These are phyloP conservation scores for Alternaria longipes DNA, from an alignment of 2,329 filamentous ascomycete species.

Conservation along the genomic window DNA sequence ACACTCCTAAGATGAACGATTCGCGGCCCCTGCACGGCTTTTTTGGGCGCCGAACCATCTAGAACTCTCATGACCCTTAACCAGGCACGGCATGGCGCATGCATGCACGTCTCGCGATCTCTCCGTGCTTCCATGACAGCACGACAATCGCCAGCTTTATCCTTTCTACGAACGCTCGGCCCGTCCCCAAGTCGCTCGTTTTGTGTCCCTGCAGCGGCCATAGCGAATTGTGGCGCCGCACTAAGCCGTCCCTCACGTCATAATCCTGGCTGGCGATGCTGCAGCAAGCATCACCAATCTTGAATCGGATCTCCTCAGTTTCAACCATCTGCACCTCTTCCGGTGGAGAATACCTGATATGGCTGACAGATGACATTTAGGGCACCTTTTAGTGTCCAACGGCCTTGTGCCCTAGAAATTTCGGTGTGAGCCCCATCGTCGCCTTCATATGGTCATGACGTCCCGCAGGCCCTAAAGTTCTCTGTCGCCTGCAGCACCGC, in stretches of 20 bases:
- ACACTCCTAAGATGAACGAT: conserved; percentile 17
- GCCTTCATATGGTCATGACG: conserved; percentile 34
- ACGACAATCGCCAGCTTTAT: conserved; percentile 35
- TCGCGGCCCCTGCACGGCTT: conserved; percentile 18
- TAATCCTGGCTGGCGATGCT: conserved; percentile 28
- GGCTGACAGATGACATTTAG: conserved; percentile 40
- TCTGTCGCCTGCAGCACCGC: conserved; percentile 27
- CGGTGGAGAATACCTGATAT: conserved; percentile 30
- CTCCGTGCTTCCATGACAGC: conserved; percentile 35
- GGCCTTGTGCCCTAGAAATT: conserved; percentile 33
- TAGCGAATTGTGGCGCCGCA: conserved; percentile 29
- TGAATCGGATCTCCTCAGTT: conserved; percentile 39
- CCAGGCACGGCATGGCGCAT: conserved; percentile 27
- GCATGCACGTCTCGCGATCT: conserved; percentile 37
- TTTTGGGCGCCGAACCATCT: conserved; percentile 25
- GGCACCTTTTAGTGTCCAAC: conserved; percentile 31
- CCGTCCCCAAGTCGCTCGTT: conserved; percentile 32
- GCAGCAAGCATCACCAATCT: conserved; percentile 34
- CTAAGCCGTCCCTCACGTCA: conserved; percentile 30
- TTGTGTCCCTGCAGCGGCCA: conserved; percentile 32
- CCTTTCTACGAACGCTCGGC: conserved; percentile 25
- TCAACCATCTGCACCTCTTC: conserved; percentile 32
- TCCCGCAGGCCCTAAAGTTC: conserved; percentile 24
- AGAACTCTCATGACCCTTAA: conserved; percentile 19
- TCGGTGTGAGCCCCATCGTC: conserved; percentile 31